Evolutionary conservation across 352 stramenopile species (phyloP), one percentile per base, ranked within the genome.

Genomic region (Phytophthora pseudosyringae): DNA sequence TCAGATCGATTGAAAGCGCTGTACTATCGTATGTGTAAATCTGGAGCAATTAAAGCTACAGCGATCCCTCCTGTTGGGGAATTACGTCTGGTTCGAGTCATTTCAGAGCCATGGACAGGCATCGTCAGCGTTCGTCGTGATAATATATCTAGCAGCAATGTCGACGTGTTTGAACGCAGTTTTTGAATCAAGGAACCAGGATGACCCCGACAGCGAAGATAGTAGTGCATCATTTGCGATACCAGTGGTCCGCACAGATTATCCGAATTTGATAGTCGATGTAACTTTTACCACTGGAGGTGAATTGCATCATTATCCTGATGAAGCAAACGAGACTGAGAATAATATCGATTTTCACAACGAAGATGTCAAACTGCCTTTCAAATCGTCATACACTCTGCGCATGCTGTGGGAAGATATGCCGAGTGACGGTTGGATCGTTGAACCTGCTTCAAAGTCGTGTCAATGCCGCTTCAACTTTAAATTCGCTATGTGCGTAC

Each of bases 351-450:
- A n/a, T 9, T 25, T 35, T n/a, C 10, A 35, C 9, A 25, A 38
- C 7, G 38, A 46, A 4, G 29, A 65, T 12, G 9, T 51, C 8
- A 35, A 26, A 5, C 16, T 46, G 1, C 31, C 46, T 9, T 59
- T 59, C 10, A 52, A 65, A 36, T 59, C 57, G 4, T 12, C 47
- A n/a, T 44, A 59, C 38, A 65, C 39, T 1, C 12, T 59, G 3
- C 21, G 36, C 11, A 55, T 46, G 15, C 33, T 47, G 3, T 63
- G 16, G 9, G 28, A 59, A 31, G 36, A 13, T 10, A 59, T 65
- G 36, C 29, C 46, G 0, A 26, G 6, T 2, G n/a, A 46, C 1
- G 57, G 47, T 1, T 65, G 57, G 55, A 40, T 63, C 8, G 44
- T 63, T 4, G 33, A 55, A n/a, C 41, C 33, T 6, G 21, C n/a